Evolutionary conservation across 2,329 filamentous ascomycete genomes (phyloP).

Genomic region (Fusarium tuaranense): DNA sequence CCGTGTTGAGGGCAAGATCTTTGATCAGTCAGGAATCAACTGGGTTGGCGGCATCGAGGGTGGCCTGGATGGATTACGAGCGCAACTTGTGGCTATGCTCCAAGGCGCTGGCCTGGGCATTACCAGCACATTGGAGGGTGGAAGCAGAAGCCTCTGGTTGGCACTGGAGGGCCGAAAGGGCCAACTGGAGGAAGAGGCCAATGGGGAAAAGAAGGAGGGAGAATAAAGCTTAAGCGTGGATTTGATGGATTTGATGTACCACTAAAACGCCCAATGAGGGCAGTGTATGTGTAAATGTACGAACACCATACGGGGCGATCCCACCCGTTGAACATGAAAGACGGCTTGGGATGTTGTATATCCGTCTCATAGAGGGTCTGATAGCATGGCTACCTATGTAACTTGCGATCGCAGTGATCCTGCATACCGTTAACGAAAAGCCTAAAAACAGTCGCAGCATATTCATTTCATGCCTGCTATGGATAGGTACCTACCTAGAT

Average conservation of each 20-base stretch:
- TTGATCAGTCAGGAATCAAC: conserved; percentile 77
- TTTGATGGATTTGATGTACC: conserved; percentile 19
- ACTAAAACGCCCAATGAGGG: conserved; percentile 24
- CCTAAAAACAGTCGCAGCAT: neutral
- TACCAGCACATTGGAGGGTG: conserved; percentile 82
- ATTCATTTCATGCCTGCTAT: neutral
- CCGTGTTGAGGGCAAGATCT: conserved; percentile 85
- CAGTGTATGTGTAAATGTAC: conserved; percentile 45
- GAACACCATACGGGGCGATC: conserved; percentile 32
- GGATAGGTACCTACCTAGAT: too few species aligned
- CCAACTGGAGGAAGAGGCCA: conserved; percentile 76
- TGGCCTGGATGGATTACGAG: conserved; percentile 82
- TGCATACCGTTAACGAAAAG: neutral
- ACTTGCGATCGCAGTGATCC: neutral
- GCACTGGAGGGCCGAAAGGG: conserved; percentile 85
- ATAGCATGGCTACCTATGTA: neutral
- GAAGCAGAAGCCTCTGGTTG: conserved; percentile 85
- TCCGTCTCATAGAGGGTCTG: neutral
- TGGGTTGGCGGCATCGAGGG: conserved; percentile 82
- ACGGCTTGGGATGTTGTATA: neutral
- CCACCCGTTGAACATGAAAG: neutral
- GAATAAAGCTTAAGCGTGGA: conserved; percentile 11
- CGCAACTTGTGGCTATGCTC: conserved; percentile 84
- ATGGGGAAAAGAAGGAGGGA: conserved; percentile 32
- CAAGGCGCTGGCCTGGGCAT: conserved; percentile 83